These are phyloP conservation scores for Paracoccidioides lutzii DNA, from an alignment of 2,329 filamentous ascomycete genomes.

Conservation along the genomic window DNA sequence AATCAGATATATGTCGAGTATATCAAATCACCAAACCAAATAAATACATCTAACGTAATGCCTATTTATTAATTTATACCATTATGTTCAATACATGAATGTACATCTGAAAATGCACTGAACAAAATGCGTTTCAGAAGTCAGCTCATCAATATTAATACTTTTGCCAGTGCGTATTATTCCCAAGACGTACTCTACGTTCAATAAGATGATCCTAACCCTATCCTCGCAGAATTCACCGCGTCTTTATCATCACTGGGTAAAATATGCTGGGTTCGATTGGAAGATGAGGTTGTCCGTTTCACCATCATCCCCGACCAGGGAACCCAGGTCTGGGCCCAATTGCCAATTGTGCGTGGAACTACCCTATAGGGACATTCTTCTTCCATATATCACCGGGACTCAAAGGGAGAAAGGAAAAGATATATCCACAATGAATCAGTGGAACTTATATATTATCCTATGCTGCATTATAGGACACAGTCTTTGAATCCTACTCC, in stretches of 20 bases:
- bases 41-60: background rate
- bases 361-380: background rate
- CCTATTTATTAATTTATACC: too few relatives aligned
- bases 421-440: background rate
- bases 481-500: conserved; percentile 82
- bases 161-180: conserved; percentile 38
- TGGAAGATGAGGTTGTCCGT: conserved; percentile 74
- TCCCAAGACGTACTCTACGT: background rate
- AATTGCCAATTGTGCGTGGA: conserved; percentile 34
- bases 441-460: conserved; percentile 3
- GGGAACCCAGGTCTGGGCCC: conserved; percentile 94
- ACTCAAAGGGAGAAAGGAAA: background rate
- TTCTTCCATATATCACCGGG: background rate
- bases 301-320: conserved; percentile 94
- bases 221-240: conserved; percentile 40
- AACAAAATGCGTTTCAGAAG: conserved; percentile 40
- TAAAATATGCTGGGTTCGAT: conserved; percentile 79
- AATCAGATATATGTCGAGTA: too few relatives aligned
- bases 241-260: conserved; percentile 54
- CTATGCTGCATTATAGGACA: conserved; percentile 39
- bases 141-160: conserved; percentile 38
- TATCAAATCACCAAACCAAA: background rate
- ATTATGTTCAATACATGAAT: background rate
- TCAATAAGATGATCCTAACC: background rate
- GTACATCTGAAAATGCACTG: background rate